Conservation (phyloP, 2,329 filamentous ascomycete genomes). For the Microcera coccophila region DNA sequence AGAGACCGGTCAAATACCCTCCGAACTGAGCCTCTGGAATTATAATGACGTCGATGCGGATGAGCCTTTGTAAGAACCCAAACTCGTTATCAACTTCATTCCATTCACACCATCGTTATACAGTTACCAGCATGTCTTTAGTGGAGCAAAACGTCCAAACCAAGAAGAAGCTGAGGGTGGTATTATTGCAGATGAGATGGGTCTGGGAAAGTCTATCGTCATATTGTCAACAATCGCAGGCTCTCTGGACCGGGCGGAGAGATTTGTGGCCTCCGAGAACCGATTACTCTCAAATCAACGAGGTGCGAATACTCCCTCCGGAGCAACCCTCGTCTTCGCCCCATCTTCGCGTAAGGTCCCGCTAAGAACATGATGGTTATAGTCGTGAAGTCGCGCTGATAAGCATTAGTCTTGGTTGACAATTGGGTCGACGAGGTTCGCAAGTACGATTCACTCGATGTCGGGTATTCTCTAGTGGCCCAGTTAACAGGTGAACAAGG, state of each 20-base stretch:
- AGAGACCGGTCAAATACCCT: constrained; percentile 1
- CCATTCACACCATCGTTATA: not conserved
- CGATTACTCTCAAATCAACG: not conserved
- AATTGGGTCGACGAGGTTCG: constrained; percentile 39
- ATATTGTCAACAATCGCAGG: constrained; percentile 42
- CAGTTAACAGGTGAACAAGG: constrained; percentile 19
- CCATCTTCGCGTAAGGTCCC: constrained; percentile 3
- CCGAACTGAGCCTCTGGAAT: constrained; percentile 1
- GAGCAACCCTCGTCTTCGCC: constrained; percentile 1
- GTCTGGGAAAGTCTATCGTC: constrained; percentile 55
- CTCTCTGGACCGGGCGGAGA: constrained; percentile 1
- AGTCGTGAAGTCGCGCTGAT: not conserved
- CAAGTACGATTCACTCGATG: constrained; percentile 23
- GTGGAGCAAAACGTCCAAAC: constrained; percentile 29
- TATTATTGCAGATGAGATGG: constrained; percentile 60
- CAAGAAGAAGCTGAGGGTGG: constrained; percentile 39
- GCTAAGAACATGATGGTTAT: not conserved
- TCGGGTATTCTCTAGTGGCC: not conserved
- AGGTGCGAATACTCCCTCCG: not conserved
- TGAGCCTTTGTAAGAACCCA: constrained; percentile 1
- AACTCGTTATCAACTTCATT: not conserved
- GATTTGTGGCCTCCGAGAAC: constrained; percentile 1
- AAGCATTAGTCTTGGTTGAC: constrained; percentile 35
- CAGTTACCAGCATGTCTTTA: constrained; percentile 40
- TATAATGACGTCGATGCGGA: constrained; percentile 3